Conservation (phyloP, 2,329 filamentous ascomycete genomes). For the Pyrenophora graminea region DNA sequence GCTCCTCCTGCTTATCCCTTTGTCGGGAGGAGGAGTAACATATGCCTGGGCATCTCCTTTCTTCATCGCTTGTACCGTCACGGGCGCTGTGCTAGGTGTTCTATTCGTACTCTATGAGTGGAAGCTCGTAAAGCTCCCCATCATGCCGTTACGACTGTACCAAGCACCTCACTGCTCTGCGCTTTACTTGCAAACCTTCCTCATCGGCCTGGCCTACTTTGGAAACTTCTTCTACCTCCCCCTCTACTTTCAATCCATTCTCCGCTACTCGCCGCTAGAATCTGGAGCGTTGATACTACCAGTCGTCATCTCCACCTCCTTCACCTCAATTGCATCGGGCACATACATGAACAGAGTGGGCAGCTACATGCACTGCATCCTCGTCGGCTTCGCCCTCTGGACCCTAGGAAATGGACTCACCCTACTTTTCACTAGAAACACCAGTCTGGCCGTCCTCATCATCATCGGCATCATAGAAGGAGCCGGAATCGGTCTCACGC, state of each 20-base stretch:
- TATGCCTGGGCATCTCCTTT: constrained; percentile 61
- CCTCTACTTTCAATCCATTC: constrained; percentile 64
- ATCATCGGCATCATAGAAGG: constrained; percentile 57
- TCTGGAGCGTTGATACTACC: constrained; percentile 59
- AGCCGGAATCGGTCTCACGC: constrained; percentile 54
- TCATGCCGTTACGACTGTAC: constrained; percentile 63
- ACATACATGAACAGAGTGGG: constrained; percentile 25
- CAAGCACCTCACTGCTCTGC: constrained; percentile 57
- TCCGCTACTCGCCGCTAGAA: constrained; percentile 50
- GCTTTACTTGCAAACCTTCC: constrained; percentile 62
- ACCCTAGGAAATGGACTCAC: constrained; percentile 59
- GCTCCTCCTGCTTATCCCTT: constrained; percentile 66
- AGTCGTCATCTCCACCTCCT: constrained; percentile 31
- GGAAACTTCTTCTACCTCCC: constrained; percentile 65
- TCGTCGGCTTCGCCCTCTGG: constrained; percentile 50
- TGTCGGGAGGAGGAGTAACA: constrained; percentile 64
- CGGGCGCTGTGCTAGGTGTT: constrained; percentile 53
- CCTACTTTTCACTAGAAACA: constrained; percentile 55
- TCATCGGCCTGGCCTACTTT: constrained; percentile 65
- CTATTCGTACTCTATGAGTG: constrained; percentile 61
- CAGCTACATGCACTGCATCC: constrained; percentile 26
- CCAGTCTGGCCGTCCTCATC: constrained; percentile 53
- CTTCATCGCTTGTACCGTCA: constrained; percentile 61
- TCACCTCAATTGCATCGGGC: constrained; percentile 24
- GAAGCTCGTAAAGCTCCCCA: constrained; percentile 60